Evolutionary conservation across 2,329 filamentous ascomycete species (phyloP).

Genomic region (Didymella lethalis): DNA sequence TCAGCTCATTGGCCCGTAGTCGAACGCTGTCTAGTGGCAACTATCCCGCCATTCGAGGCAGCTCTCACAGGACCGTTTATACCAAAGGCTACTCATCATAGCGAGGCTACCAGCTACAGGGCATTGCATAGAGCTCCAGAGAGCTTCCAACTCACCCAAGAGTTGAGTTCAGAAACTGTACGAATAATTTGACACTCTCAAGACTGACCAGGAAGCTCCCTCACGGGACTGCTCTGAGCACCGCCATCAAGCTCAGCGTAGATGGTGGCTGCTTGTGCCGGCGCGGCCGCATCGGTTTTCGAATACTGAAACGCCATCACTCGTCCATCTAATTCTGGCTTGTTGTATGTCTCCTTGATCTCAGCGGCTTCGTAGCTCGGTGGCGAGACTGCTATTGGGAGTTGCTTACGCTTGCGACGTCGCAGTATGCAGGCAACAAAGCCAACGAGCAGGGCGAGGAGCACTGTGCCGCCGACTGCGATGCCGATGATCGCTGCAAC

Average conservation of each 20-base stretch:
- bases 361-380: background rate
- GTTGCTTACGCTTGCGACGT: background rate
- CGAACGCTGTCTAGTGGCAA: too few relatives aligned
- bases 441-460: constrained; percentile 1
- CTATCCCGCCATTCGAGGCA: too few relatives aligned
- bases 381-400: background rate
- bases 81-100: too few relatives aligned
- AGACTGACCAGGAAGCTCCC: background rate
- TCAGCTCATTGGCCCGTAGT: too few relatives aligned
- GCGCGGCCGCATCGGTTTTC: background rate
- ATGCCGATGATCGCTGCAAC: background rate
- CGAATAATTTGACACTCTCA: background rate
- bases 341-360: background rate
- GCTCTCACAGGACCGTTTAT: too few relatives aligned
- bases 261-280: background rate
- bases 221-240: background rate
- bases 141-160: too few relatives aligned
- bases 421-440: background rate
- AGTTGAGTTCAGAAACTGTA: background rate
- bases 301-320: background rate
- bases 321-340: constrained; percentile 4
- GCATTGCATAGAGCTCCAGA: background rate
- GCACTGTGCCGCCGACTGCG: background rate
- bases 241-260: constrained; percentile 8
- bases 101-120: too few relatives aligned